Conservation (phyloP, 306 rosid genomes). For the Pachyrhizus erosus region DNA sequence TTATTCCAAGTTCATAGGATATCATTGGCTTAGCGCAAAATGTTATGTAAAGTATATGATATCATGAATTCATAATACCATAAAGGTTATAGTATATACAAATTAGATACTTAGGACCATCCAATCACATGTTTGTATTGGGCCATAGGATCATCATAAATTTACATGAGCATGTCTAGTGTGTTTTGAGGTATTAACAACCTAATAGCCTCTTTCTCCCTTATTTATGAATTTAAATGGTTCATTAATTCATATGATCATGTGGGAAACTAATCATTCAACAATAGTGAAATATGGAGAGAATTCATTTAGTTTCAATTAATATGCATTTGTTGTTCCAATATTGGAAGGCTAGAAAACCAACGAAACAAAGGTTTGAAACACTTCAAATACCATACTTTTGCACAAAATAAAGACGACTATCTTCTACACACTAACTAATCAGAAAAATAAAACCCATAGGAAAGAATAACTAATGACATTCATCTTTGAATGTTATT, state of each 20-base stretch:
- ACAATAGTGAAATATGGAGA: neutral
- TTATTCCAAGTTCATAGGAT: neutral
- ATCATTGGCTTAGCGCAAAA: constrained; percentile 18
- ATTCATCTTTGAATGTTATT: constrained; percentile 23
- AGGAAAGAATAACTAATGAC: neutral
- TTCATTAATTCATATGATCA: neutral
- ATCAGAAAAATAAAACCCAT: neutral
- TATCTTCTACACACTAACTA: neutral
- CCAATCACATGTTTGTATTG: neutral
- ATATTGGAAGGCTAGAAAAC: neutral
- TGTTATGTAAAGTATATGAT: neutral
- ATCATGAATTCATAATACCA: neutral
- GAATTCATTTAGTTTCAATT: neutral
- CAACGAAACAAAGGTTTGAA: neutral
- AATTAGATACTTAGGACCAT: neutral
- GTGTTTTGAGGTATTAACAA: neutral
- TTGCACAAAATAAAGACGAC: neutral
- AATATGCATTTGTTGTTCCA: neutral
- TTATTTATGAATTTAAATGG: neutral
- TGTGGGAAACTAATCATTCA: neutral
- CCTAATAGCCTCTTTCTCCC: neutral
- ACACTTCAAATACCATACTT: neutral
- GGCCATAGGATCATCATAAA: neutral
- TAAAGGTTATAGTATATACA: neutral
- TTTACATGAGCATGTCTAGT: neutral